phyloP scores from a whole-genome alignment of 352 stramenopile species.

The Phytophthora citricola region DNA sequence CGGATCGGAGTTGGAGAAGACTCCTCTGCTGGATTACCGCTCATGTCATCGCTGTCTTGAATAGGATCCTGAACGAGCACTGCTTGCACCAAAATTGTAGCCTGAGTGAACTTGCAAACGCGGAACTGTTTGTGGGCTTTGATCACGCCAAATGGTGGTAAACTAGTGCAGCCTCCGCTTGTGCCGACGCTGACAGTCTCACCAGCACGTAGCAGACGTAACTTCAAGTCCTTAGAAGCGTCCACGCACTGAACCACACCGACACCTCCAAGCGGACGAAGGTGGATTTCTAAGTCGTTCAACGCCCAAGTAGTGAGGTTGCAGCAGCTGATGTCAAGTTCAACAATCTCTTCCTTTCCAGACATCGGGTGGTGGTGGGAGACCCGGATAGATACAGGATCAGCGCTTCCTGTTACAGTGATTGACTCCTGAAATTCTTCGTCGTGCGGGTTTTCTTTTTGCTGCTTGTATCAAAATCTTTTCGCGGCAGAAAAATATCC shows the following conservation, averaged over 20 bases:
- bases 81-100: slow-evolving; percentile 65
- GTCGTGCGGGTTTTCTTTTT: not conserved
- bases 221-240: slow-evolving; percentile 60
- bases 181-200: slow-evolving; percentile 38
- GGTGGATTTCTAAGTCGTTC: slow-evolving; percentile 70
- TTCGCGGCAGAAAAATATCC: slow-evolving; percentile 41
- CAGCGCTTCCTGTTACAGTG: slow-evolving; percentile 62
- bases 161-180: slow-evolving; percentile 41
- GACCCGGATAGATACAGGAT: slow-evolving; percentile 67
- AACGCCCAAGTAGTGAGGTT: slow-evolving; percentile 74
- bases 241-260: slow-evolving; percentile 59
- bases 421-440: slow-evolving; percentile 26
- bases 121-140: slow-evolving; percentile 75
- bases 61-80: slow-evolving; percentile 52
- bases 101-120: slow-evolving; percentile 63
- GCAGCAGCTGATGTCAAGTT: slow-evolving; percentile 59
- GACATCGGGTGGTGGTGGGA: slow-evolving; percentile 57
- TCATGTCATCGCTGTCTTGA: slow-evolving; percentile 28
- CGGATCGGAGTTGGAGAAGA: slow-evolving; percentile 20
- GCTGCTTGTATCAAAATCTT: slow-evolving; percentile 11
- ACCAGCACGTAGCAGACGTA: slow-evolving; percentile 51
- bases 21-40: slow-evolving; percentile 16
- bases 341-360: slow-evolving; percentile 56
- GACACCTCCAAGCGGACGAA: slow-evolving; percentile 49
- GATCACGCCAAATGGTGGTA: slow-evolving; percentile 66